Evolutionary conservation across 2,329 filamentous ascomycete species (phyloP), one percentile per base, ranked within the genome.

Genomic region (Sordariomycetes sp.): DNA sequence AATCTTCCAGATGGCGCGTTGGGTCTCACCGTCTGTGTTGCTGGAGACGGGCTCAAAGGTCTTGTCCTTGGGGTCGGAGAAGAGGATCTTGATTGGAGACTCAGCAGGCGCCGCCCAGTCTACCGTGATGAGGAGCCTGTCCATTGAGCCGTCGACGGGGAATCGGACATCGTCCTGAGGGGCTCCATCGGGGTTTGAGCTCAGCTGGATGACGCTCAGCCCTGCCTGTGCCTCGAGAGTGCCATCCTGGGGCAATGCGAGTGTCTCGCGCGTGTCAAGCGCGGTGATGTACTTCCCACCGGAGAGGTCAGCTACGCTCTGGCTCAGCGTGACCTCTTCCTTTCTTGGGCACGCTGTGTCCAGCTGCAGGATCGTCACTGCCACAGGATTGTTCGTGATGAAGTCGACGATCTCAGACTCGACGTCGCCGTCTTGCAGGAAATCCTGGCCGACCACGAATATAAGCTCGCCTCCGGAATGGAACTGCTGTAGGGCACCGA

Each of bases 111-210:
- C 14, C 12, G 3, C 11, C 51, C 24, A 32, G 51, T 53, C 51
- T 3, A 25, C 51, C 16, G 51, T 53, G 25, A 53, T 53, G 25
- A 53, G 10, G 25, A 53, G 24, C 51, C 20, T 53, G 51, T 53
- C 37, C 59, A 60, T 61, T n/a, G 59, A 54, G 8, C 34, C 40
- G 46, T 61, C 60, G 24, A 61, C 60, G 7, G 53, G 25, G 35
- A 61, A 59, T 11, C 57, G 40, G 55, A 58, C 58, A 4, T 48
- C 57, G n/a, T 48, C 55, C 18, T 53, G 12, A 3, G 37, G 10
- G 16, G 32, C n/a, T 22, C 53, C 54, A 24, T 56, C 25, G 2
- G 14, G 5, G 24, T 53, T 14, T 10, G 51, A 18, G 24, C 20
- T 28, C 51, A 32, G 28, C 24, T 32, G 28, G 24, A 53, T 28